Conservation (phyloP, 176 grass and related monocot genomes). For the Stipa capillata region DNA sequence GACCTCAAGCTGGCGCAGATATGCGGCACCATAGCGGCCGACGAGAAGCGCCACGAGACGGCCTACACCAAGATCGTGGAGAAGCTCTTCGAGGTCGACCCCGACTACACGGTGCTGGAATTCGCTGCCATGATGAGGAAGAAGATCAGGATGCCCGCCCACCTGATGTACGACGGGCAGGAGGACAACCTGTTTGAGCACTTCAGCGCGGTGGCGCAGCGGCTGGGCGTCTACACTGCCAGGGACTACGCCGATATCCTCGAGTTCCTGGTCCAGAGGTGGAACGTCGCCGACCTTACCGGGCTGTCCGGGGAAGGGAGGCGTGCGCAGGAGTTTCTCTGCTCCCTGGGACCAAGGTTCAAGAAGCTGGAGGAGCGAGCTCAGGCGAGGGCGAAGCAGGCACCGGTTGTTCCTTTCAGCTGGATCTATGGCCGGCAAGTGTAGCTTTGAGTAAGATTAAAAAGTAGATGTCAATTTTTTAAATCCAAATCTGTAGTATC, state of each 20-base stretch:
- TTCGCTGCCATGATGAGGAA: constrained; percentile 30
- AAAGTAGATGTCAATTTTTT: too few relatives aligned
- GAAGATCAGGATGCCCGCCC: constrained; percentile 35
- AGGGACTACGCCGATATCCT: constrained; percentile 33
- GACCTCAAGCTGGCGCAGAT: constrained; percentile 6
- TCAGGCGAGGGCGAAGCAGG: not conserved
- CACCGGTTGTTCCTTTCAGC: constrained; percentile 6
- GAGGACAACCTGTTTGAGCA: constrained; percentile 9
- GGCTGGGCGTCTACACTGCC: constrained; percentile 18
- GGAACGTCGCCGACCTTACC: not conserved
- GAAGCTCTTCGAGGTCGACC: constrained; percentile 36
- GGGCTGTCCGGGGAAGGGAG: constrained; percentile 28
- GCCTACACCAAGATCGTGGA: constrained; percentile 20
- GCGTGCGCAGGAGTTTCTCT: constrained; percentile 26
- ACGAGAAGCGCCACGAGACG: constrained; percentile 34
- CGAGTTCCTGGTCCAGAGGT: constrained; percentile 23
- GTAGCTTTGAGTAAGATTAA: not conserved
- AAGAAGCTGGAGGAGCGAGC: constrained; percentile 31
- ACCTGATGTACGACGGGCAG: constrained; percentile 20
- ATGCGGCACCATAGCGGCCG: constrained; percentile 29
- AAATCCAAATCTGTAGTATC: too few relatives aligned
- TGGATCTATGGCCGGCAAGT: constrained; percentile 17
- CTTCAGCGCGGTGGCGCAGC: constrained; percentile 26
- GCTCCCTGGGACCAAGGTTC: constrained; percentile 22
- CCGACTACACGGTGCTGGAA: constrained; percentile 13